phyloP scores from a whole-genome alignment of 2,329 filamentous ascomycete species.

The Penicillium capsulatum region DNA sequence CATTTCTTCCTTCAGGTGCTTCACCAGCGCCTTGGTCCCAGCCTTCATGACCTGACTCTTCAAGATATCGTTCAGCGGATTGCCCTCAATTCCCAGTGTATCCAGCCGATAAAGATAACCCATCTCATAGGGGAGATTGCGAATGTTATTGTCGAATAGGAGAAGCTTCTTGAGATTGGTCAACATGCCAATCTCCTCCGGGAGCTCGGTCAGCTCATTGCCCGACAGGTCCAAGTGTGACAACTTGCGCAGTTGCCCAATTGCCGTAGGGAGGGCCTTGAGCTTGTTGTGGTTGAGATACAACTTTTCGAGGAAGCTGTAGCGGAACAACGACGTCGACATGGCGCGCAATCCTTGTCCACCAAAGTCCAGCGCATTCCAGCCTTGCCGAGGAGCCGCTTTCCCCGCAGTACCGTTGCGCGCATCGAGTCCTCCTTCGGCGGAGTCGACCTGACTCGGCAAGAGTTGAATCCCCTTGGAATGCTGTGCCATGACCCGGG shows the following conservation, averaged over 20 bases:
- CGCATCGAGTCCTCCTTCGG: conserved; percentile 50
- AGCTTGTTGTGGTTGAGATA: conserved; percentile 94
- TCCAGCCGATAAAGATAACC: conserved; percentile 86
- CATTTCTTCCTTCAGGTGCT: conserved; percentile 75
- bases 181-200: conserved; percentile 93
- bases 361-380: conserved; percentile 90
- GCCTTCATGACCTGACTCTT: conserved; percentile 82
- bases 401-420: conserved; percentile 64
- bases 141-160: conserved; percentile 86
- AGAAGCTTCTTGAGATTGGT: conserved; percentile 81
- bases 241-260: conserved; percentile 77
- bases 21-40: conserved; percentile 80
- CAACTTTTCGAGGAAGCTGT: conserved; percentile 83
- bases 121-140: conserved; percentile 75
- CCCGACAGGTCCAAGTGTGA: conserved; percentile 81
- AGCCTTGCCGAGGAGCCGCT: conserved; percentile 63
- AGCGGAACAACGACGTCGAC: conserved; percentile 74
- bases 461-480: conserved; percentile 44
- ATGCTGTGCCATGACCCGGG: conserved; percentile 45
- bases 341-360: conserved; percentile 90
- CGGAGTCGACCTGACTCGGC: conserved; percentile 49
- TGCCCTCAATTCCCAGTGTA: conserved; percentile 86
- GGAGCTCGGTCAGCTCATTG: conserved; percentile 78
- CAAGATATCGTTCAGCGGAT: conserved; percentile 70
- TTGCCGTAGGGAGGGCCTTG: conserved; percentile 68